Evolutionary conservation across 371 early-diverging fungal genomes (phyloP).

Genomic region (Parasitella parasitica): DNA sequence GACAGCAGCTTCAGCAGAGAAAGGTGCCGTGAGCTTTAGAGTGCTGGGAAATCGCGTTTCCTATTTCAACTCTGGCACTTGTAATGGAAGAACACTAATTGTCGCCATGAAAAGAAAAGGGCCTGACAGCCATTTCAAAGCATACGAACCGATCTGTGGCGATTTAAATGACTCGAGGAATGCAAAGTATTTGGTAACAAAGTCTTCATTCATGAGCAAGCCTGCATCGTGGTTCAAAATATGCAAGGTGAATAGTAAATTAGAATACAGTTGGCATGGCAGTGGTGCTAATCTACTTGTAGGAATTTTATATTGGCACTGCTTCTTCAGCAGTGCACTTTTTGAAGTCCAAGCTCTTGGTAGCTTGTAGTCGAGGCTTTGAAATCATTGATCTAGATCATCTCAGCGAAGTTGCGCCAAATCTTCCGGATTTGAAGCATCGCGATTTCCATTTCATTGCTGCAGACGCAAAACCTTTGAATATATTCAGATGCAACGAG

Average conservation of each 20-base stretch:
- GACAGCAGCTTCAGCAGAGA: too few relatives aligned
- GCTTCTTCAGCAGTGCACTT: slow-evolving; percentile 81
- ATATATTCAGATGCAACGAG: slow-evolving; percentile 68
- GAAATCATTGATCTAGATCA: slow-evolving; percentile 84
- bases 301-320: slow-evolving; percentile 87
- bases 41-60: slow-evolving; percentile 64
- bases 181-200: slow-evolving; percentile 33
- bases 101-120: slow-evolving; percentile 64
- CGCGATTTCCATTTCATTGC: slow-evolving; percentile 67
- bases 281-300: too few relatives aligned
- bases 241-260: slow-evolving; percentile 36
- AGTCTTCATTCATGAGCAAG: slow-evolving; percentile 48
- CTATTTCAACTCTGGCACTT: slow-evolving; percentile 84
- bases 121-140: slow-evolving; percentile 67
- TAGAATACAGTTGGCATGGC: too few relatives aligned
- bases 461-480: slow-evolving; percentile 64
- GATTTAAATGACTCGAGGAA: slow-evolving; percentile 11
- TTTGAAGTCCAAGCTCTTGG: slow-evolving; percentile 77
- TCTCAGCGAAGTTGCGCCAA: slow-evolving; percentile 26
- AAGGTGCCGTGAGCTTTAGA: slow-evolving; percentile 2
- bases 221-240: slow-evolving; percentile 47
- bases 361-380: slow-evolving; percentile 89
- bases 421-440: slow-evolving; percentile 49
- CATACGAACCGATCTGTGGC: slow-evolving; percentile 56
- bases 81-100: slow-evolving; percentile 66